phyloP scores from a whole-genome alignment of 345 rosid genomes.

The Eucalyptus erythrocorys region DNA sequence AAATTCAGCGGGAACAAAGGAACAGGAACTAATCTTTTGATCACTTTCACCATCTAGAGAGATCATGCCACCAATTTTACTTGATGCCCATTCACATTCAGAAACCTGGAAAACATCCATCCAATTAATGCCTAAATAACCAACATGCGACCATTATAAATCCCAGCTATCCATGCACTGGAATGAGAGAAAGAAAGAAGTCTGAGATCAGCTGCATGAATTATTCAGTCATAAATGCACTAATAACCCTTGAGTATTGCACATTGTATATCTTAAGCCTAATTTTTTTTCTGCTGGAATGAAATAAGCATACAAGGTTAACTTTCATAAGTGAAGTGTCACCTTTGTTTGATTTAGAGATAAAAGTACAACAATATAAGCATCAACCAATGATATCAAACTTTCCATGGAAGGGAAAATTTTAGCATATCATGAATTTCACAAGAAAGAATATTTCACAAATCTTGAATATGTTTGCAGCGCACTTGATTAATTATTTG shows the following conservation, averaged over 20 bases:
- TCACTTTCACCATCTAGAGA: slow-evolving; percentile 60
- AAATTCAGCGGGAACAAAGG: slow-evolving; percentile 60
- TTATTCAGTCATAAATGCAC: neutral
- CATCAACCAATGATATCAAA: neutral
- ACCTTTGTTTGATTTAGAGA: neutral
- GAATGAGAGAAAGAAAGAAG: neutral
- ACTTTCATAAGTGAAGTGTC: neutral
- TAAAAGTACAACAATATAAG: neutral
- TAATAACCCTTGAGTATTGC: neutral
- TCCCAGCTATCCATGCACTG: neutral
- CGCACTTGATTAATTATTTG: neutral
- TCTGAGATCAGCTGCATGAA: neutral
- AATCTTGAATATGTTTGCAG: neutral
- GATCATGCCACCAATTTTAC: slow-evolving; percentile 60
- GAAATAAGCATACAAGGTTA: neutral
- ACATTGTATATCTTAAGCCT: neutral
- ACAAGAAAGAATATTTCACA: neutral
- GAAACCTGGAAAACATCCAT: slow-evolving; percentile 28
- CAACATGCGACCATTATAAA: neutral
- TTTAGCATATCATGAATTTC: neutral
- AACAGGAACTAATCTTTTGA: slow-evolving; percentile 24
- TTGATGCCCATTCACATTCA: slow-evolving; percentile 67
- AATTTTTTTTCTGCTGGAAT: neutral
- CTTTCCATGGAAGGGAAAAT: neutral
- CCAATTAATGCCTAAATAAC: neutral